Evolutionary conservation across 2,329 filamentous ascomycete genomes (phyloP), one percentile per base, ranked within the genome.

Genomic region (Tolypocladium inflatum): DNA sequence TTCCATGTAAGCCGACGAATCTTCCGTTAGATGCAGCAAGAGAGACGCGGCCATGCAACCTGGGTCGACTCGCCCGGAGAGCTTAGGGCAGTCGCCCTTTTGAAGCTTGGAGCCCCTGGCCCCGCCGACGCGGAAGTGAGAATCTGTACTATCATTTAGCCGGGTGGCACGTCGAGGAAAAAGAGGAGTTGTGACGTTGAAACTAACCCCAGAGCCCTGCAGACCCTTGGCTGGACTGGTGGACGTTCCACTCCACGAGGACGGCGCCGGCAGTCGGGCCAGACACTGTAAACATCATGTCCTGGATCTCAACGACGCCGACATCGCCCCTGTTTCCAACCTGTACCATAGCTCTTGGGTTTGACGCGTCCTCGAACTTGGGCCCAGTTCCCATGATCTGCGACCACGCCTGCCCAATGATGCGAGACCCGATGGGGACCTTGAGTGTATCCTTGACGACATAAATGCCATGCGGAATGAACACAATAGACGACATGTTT

Each of bases 211-310:
- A 84, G 64, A 86, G 76, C 4, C 78, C 82, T 0, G 70, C 72
- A 3, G 73, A 72, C 11, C 75, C 76, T 41, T 70, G 65, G 6
- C 51, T 53, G 1, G 61, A 63, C 10, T 72, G 72, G 8, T 69
- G 73, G 2, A 88, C 72, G 66, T 89, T 89, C 78, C 82, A 88
- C 63, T 89, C 76, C 57, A 89, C 79, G 8, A 89, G 71, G 3
- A 86, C 76, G 0, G 83, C 82, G 45, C 85, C 83, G 11, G 80
- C 74, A n/a, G 81, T 76, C 10, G 80, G 74, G 2, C 84, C 85
- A 61, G 79, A 74, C 0, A 82, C 85, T 61, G 79, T 79, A 21
- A 90, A 74, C 39, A 89, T 78, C 66, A 86, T 78, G 60, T 87
- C 84, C 1, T 78, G 80, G 73, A 83, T 82, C 67, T 89, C 84